These are phyloP conservation scores for Lipomyces anomalus DNA, from an alignment of 805 yeast genomes.

Conservation along the genomic window DNA sequence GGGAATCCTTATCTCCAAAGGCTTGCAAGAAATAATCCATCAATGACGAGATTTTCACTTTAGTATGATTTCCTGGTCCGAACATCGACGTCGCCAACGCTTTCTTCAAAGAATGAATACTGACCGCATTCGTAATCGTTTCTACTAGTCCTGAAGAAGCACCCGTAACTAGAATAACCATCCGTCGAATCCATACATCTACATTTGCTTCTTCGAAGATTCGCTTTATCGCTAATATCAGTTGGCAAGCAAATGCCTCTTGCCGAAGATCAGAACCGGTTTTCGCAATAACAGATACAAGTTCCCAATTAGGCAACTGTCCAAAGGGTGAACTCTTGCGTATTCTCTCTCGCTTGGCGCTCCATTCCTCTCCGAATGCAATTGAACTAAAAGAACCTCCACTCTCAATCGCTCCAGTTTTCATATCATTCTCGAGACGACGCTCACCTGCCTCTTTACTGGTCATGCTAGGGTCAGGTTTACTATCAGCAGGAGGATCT, in stretches of 20 bases:
- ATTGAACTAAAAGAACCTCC: constrained; percentile 41
- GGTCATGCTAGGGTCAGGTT: constrained; percentile 33
- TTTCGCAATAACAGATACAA: constrained; percentile 91
- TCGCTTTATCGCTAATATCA: constrained; percentile 78
- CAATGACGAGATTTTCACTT: constrained; percentile 64
- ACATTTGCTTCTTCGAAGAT: constrained; percentile 70
- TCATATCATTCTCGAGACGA: constrained; percentile 85
- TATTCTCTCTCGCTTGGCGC: constrained; percentile 70
- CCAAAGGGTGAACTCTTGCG: constrained; percentile 75
- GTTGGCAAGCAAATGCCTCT: constrained; percentile 95
- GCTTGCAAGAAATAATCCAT: constrained; percentile 71
- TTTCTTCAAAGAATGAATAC: constrained; percentile 90
- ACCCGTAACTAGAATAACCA: constrained; percentile 89
- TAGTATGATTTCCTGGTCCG: constrained; percentile 60
- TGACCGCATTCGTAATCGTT: constrained; percentile 90
- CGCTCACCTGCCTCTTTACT: constrained; percentile 76
- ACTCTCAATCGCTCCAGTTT: constrained; percentile 59
- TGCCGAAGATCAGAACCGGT: constrained; percentile 95
- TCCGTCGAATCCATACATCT: constrained; percentile 84
- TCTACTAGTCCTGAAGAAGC: constrained; percentile 89
- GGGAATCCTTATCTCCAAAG: constrained; percentile 56
- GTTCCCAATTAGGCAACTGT: constrained; percentile 85
- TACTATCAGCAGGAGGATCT: not conserved
- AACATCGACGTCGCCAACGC: constrained; percentile 74
- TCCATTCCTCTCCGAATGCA: constrained; percentile 91